These are phyloP conservation scores for Fusarium hainanense DNA, from an alignment of 2,329 filamentous ascomycete species.

Conservation along the genomic window DNA sequence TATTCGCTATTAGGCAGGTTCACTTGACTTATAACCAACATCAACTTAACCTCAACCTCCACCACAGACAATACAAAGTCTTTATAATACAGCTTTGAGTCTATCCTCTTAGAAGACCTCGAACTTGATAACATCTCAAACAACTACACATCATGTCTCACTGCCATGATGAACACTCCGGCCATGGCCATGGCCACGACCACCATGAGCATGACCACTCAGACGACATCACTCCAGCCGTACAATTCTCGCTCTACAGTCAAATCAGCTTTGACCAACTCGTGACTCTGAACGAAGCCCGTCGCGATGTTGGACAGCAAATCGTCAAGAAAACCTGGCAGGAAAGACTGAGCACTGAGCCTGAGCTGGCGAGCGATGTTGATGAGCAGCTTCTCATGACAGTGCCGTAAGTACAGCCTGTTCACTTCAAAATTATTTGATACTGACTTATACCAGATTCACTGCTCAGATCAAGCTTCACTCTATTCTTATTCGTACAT, in stretches of 20 bases:
- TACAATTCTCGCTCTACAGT: slow-evolving; percentile 90
- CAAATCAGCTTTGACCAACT: slow-evolving; percentile 92
- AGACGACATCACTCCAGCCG: slow-evolving; percentile 90
- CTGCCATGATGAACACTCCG: slow-evolving; percentile 63
- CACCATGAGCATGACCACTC: slow-evolving; percentile 82
- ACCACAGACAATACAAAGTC: background rate
- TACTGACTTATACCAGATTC: slow-evolving; percentile 68
- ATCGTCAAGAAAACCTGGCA: slow-evolving; percentile 93
- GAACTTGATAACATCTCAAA: background rate
- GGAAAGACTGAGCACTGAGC: slow-evolving; percentile 75
- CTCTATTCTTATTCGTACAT: slow-evolving; percentile 85
- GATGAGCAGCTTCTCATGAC: slow-evolving; percentile 96
- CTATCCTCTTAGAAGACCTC: background rate
- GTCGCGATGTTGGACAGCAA: slow-evolving; percentile 73
- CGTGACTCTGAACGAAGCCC: slow-evolving; percentile 84
- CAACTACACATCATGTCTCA: slow-evolving; percentile 52
- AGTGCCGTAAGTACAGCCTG: slow-evolving; percentile 74
- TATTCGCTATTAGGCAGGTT: slow-evolving; percentile 12
- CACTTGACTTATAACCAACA: slow-evolving; percentile 36
- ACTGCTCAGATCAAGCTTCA: slow-evolving; percentile 94
- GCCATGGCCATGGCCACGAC: slow-evolving; percentile 66
- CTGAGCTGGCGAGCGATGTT: slow-evolving; percentile 84
- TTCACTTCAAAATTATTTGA: background rate
- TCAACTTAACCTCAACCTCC: slow-evolving; percentile 11
- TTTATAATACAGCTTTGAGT: background rate